phyloP scores from a whole-genome alignment of 2,329 filamentous ascomycete genomes.

The Neurospora crassa region DNA sequence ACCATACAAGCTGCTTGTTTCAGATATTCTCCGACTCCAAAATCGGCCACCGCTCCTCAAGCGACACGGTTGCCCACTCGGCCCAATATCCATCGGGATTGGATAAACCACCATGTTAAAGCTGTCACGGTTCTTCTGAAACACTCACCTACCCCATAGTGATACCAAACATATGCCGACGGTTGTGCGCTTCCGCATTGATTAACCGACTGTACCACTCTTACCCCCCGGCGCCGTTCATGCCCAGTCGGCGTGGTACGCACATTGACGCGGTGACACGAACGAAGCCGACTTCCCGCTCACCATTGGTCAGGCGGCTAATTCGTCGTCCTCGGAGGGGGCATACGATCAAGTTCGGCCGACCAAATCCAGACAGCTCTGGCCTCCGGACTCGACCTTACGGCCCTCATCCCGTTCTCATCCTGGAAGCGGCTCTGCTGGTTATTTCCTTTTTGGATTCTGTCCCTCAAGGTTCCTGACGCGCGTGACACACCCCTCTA shows the following conservation, averaged over 20 bases:
- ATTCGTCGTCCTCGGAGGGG: background rate
- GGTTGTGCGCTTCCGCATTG: background rate
- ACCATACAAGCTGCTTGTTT: background rate
- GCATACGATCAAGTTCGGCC: background rate
- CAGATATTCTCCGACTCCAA: background rate
- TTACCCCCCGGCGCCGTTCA: background rate
- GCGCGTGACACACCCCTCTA: background rate
- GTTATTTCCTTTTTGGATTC: background rate
- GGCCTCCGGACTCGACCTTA: background rate
- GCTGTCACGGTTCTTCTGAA: conserved; percentile 9
- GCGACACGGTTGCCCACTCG: background rate
- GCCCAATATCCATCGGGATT: background rate
- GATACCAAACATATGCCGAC: conserved; percentile 3
- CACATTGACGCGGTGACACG: conserved; percentile 2
- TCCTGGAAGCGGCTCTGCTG: background rate
- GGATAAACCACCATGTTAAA: background rate
- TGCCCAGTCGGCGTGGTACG: conserved; percentile 4
- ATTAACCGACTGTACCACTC: background rate
- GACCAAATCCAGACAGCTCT: background rate
- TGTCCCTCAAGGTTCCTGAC: conserved; percentile 2
- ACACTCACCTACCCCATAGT: conserved; percentile 6
- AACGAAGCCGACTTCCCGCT: conserved; percentile 1
- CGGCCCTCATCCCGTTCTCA: background rate
- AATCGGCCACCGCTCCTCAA: background rate
- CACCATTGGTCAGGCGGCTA: background rate